Percentiles rank a stretch among this genome's conserved stretches.
Conservation (phyloP, 164 flowering plant genomes). For the Malania oleifera region DNA sequence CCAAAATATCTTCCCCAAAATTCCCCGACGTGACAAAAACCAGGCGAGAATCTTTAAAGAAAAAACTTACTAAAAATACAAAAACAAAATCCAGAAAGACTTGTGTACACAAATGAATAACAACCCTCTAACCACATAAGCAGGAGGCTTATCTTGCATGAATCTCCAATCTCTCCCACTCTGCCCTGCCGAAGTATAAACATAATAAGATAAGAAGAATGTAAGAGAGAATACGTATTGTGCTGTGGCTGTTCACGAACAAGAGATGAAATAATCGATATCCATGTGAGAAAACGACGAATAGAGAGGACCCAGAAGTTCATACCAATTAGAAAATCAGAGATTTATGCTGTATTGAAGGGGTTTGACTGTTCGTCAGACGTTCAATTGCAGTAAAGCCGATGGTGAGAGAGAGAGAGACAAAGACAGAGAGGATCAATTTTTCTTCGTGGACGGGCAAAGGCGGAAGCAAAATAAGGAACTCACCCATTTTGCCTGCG, state of each 20-base stretch:
- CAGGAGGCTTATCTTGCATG: neutral
- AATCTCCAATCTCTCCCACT: neutral
- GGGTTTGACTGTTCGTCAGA: neutral
- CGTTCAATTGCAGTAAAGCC: neutral
- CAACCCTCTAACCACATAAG: neutral
- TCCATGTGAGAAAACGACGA: too few relatives aligned
- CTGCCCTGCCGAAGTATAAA: neutral
- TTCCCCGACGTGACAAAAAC: neutral
- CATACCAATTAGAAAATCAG: conserved; percentile 11
- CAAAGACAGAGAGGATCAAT: neutral
- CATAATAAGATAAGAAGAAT: neutral
- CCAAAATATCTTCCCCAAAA: neutral
- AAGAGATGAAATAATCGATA: too few relatives aligned
- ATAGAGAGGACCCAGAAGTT: too few relatives aligned
- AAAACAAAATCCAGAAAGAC: conserved; percentile 7
- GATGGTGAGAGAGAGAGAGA: neutral
- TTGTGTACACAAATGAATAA: conserved; percentile 1
- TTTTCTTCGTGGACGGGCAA: neutral
- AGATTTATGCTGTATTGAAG: neutral
- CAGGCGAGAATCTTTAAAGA: conserved; percentile 2
- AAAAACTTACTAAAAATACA: neutral
- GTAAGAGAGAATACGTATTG: neutral
- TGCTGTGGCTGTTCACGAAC: too few relatives aligned
- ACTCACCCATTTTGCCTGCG: neutral
- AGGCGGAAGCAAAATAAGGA: neutral